Percentiles rank a stretch among this genome's conserved stretches.
These are phyloP conservation scores for Phytophthora citricola DNA, from an alignment of 352 stramenopile genomes.

Conservation along the genomic window DNA sequence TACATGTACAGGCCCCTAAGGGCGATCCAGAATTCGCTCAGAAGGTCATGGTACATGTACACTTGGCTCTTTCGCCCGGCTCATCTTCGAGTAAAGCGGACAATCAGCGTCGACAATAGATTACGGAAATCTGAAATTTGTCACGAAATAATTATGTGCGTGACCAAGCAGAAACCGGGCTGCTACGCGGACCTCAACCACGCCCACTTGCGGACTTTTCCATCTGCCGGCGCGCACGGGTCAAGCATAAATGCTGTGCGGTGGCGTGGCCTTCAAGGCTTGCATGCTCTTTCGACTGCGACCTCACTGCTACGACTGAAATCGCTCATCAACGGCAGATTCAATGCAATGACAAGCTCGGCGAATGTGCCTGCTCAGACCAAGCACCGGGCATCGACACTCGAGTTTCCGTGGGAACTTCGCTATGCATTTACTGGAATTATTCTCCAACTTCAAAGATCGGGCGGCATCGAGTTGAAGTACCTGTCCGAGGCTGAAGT, in stretches of 20 bases:
- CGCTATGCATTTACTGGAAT: constrained; percentile 11
- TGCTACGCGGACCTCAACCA: constrained; percentile 23
- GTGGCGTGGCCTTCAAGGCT: too few relatives aligned
- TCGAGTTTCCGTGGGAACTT: too few relatives aligned
- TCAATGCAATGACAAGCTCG: not conserved
- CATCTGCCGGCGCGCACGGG: too few relatives aligned
- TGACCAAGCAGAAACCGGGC: constrained; percentile 8
- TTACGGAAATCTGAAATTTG: constrained; percentile 13
- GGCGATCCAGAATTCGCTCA: too few relatives aligned
- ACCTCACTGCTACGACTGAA: too few relatives aligned
- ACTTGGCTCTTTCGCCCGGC: not conserved
- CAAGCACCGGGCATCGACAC: too few relatives aligned
- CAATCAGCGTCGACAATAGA: not conserved
- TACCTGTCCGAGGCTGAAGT: constrained; percentile 1
- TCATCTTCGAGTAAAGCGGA: not conserved
- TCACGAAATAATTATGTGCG: constrained; percentile 22
- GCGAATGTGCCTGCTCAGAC: not conserved
- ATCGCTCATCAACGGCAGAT: not conserved
- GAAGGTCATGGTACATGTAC: too few relatives aligned
- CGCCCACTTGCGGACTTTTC: constrained; percentile 1
- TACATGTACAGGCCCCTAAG: too few relatives aligned
- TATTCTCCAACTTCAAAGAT: constrained; percentile 30
- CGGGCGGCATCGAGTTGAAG: constrained; percentile 18
- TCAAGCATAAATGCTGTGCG: not conserved
- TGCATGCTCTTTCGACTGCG: too few relatives aligned